phyloP scores from a whole-genome alignment of 2,329 filamentous ascomycete genomes.

The Stenocarpella maydis region DNA sequence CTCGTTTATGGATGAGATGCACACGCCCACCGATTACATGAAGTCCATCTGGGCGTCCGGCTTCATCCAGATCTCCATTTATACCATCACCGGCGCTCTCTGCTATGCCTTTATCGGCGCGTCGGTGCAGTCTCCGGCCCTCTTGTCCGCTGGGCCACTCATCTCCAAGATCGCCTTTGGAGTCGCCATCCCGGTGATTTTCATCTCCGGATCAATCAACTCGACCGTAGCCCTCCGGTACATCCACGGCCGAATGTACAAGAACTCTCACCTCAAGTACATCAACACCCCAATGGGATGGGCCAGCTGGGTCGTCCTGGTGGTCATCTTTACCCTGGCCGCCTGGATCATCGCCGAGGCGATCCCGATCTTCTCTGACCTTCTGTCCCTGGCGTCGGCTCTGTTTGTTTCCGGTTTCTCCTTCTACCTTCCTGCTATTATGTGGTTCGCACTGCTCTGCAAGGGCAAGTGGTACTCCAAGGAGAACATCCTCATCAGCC shows the following conservation, averaged over 20 bases:
- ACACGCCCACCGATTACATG: slow-evolving; percentile 54
- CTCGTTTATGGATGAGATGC: slow-evolving; percentile 63
- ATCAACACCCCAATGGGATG: slow-evolving; percentile 59
- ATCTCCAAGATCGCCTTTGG: slow-evolving; percentile 75
- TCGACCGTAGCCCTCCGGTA: slow-evolving; percentile 56
- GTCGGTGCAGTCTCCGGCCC: slow-evolving; percentile 70
- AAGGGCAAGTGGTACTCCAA: slow-evolving; percentile 42
- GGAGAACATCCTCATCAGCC: slow-evolving; percentile 38
- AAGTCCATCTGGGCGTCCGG: slow-evolving; percentile 70
- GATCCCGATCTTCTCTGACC: slow-evolving; percentile 75
- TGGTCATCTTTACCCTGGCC: slow-evolving; percentile 64
- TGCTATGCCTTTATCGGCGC: slow-evolving; percentile 75
- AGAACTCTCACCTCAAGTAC: slow-evolving; percentile 52
- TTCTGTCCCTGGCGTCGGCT: slow-evolving; percentile 63
- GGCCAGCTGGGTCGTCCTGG: slow-evolving; percentile 66
- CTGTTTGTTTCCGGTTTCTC: slow-evolving; percentile 59
- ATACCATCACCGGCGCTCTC: slow-evolving; percentile 71
- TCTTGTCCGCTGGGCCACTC: slow-evolving; percentile 67
- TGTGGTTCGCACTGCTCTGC: slow-evolving; percentile 46
- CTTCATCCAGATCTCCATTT: slow-evolving; percentile 68
- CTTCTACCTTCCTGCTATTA: slow-evolving; percentile 45
- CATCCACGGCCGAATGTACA: slow-evolving; percentile 55
- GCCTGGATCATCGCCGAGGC: slow-evolving; percentile 77
- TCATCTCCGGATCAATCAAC: slow-evolving; percentile 78
- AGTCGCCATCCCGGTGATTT: slow-evolving; percentile 75